phyloP scores from a whole-genome alignment of 371 early-diverging fungal species.

The Synchytrium microbalum region DNA sequence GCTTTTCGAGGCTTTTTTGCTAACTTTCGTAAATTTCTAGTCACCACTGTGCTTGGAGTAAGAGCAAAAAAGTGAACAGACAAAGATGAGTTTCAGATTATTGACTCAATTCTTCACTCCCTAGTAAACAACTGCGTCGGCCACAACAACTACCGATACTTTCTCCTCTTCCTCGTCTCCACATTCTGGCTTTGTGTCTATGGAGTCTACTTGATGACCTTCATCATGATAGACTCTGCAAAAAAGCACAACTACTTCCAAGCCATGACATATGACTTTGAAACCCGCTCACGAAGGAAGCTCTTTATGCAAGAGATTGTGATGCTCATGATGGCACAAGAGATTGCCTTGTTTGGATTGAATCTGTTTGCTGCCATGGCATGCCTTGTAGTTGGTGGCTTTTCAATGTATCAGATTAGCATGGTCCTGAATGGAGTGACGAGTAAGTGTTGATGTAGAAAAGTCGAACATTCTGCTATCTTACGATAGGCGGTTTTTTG shows the following conservation, averaged over 20 bases:
- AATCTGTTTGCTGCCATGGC: slow-evolving; percentile 29
- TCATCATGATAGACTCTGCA: slow-evolving; percentile 15
- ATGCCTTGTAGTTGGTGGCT: slow-evolving; percentile 28
- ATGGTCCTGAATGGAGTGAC: slow-evolving; percentile 30
- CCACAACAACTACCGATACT: slow-evolving; percentile 71
- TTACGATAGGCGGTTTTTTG: background rate
- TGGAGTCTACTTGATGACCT: slow-evolving; percentile 23
- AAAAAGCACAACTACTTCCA: background rate
- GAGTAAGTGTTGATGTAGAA: slow-evolving; percentile 16
- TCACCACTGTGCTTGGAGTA: slow-evolving; percentile 46
- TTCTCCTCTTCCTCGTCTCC: slow-evolving; percentile 61
- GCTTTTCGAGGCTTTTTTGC: background rate
- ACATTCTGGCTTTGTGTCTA: slow-evolving; percentile 22
- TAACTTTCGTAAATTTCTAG: slow-evolving; percentile 8
- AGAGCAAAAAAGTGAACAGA: background rate
- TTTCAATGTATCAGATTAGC: slow-evolving; percentile 28
- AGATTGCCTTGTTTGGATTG: slow-evolving; percentile 12
- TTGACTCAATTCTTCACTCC: background rate
- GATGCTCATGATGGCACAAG: slow-evolving; percentile 12
- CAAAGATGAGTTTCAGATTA: slow-evolving; percentile 5
- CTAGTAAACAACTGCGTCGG: slow-evolving; percentile 68
- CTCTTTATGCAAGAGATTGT: slow-evolving; percentile 15
- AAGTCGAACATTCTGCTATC: too few relatives aligned
- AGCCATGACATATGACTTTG: slow-evolving; percentile 9
- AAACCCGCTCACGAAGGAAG: slow-evolving; percentile 1